Base-by-base conservation (phyloP, 495 filamentous ascomycete genomes). In the Neurospora africana region DNA sequence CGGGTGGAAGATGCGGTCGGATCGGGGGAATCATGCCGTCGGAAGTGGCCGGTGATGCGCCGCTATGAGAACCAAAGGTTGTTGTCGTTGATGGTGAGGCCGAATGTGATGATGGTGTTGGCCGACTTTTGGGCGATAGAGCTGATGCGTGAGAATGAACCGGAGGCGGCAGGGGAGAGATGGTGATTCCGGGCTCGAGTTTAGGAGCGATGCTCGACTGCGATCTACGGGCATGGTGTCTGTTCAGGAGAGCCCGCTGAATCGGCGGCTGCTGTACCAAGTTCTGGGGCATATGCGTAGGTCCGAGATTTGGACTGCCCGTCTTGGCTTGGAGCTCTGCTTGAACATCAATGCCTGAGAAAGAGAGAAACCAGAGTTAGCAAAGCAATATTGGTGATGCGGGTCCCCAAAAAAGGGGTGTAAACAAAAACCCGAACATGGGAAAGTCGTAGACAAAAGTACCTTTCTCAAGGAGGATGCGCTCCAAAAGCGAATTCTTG, bases 381-480 rank as follows among this genome's bases (percentile, higher is more conserved):
- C 7, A 36, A 58, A 30, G 61, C 36, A 8, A 65, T 68, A 67
- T 13, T 7, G 58, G 37, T 39, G 11, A 68, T 70, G 19, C 23
- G 36, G 15, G 38, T 33, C 53, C 36, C 10, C 15, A 6, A 35
- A 15, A 27, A 21, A 35, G 41, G 43, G 36, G 37, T 35, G 33
- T 69, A 53, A 68, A 39, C 47, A 41, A 38, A 33, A 9, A 13
- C 35, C 15, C 13, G 30, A 27, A 71, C 30, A 38, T 35, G 53
- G 53, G 53, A 65, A 65, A 65, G 53, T 65, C 15, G 23, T 33
- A 35, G 21, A 23, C 4, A 53, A 68, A 33, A 23, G 30, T 79
- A 95, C 93, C 96, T 86, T 98, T 98, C 82, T 99, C 95, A 7
- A 98, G 87, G 44, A 99, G 83, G 76, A 99, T 97, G 33, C 96